Conservation (phyloP, 257 asterid species). For the Plantago major region DNA sequence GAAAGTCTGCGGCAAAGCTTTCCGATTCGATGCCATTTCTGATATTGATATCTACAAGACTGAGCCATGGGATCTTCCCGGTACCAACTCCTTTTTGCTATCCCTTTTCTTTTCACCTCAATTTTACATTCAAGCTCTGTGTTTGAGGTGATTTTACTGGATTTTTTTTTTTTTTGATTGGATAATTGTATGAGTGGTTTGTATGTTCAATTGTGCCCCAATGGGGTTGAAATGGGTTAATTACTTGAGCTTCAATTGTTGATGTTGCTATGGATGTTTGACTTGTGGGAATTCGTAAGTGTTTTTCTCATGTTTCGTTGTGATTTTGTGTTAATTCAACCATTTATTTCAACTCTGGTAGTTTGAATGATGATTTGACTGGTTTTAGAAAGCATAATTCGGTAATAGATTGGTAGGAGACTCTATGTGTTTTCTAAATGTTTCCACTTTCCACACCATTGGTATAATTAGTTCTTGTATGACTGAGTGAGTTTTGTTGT, state of each 20-base stretch:
- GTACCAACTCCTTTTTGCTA: constrained; percentile 27
- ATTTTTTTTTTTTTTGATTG: too few species aligned
- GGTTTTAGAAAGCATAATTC: too few species aligned
- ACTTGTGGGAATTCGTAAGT: too few species aligned
- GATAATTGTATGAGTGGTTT: too few species aligned
- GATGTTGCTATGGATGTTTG: too few species aligned
- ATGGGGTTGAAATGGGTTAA: too few species aligned
- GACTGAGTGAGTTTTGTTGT: constrained; percentile 3
- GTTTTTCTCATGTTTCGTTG: too few species aligned
- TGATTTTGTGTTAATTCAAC: too few species aligned
- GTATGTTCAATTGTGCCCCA: too few species aligned
- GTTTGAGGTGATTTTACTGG: not conserved
- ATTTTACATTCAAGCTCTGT: not conserved
- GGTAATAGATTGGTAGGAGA: not conserved
- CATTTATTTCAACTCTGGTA: too few species aligned
- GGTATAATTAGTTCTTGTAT: not conserved
- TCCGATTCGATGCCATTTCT: constrained; percentile 68
- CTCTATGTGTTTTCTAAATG: not conserved
- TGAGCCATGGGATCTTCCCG: constrained; percentile 98
- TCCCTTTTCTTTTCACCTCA: not conserved
- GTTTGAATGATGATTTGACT: too few species aligned
- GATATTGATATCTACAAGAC: constrained; percentile 83
- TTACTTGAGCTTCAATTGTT: too few species aligned
- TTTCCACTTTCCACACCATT: not conserved
- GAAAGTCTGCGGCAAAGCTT: constrained; percentile 62